These are phyloP conservation scores for Scedosporium minutisporum DNA, from an alignment of 2,329 filamentous ascomycete genomes.

Conservation along the genomic window DNA sequence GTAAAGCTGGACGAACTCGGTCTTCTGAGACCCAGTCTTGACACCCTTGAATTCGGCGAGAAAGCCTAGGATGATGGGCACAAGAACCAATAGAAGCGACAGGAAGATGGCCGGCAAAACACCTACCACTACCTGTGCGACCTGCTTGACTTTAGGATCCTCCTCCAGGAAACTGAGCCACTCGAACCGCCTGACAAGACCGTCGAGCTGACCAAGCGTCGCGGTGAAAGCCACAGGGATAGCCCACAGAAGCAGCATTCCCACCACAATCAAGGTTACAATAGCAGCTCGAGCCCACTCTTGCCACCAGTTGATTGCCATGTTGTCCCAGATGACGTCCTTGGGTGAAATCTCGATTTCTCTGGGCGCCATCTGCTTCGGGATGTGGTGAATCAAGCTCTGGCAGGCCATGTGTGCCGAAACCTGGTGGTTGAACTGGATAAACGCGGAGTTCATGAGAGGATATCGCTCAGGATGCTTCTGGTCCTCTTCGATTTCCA, in stretches of 20 bases:
- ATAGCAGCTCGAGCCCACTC: conserved; percentile 63
- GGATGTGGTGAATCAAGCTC: conserved; percentile 78
- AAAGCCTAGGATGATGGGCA: conserved; percentile 69
- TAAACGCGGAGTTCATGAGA: conserved; percentile 91
- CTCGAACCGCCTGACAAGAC: conserved; percentile 51
- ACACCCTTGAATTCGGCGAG: conserved; percentile 67
- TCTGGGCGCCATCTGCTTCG: conserved; percentile 86
- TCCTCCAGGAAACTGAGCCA: conserved; percentile 64
- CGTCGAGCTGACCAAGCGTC: conserved; percentile 65
- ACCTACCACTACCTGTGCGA: conserved; percentile 64
- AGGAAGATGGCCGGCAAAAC: conserved; percentile 72
- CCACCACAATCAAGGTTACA: conserved; percentile 56
- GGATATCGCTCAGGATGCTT: conserved; percentile 76
- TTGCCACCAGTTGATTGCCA: conserved; percentile 93
- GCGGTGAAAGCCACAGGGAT: conserved; percentile 85
- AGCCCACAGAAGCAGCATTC: conserved; percentile 80
- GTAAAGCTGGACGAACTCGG: conserved; percentile 80
- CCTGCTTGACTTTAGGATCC: conserved; percentile 49
- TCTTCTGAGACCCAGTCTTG: conserved; percentile 69
- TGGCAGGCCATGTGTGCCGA: conserved; percentile 98
- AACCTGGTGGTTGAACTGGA: conserved; percentile 97
- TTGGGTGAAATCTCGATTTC: conserved; percentile 88
- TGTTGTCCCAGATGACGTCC: conserved; percentile 94
- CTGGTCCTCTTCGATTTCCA: conserved; percentile 89
- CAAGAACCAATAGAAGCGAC: conserved; percentile 65